These are phyloP conservation scores for Cicer yamashitae DNA, from an alignment of 306 rosid genomes.

Conservation along the genomic window DNA sequence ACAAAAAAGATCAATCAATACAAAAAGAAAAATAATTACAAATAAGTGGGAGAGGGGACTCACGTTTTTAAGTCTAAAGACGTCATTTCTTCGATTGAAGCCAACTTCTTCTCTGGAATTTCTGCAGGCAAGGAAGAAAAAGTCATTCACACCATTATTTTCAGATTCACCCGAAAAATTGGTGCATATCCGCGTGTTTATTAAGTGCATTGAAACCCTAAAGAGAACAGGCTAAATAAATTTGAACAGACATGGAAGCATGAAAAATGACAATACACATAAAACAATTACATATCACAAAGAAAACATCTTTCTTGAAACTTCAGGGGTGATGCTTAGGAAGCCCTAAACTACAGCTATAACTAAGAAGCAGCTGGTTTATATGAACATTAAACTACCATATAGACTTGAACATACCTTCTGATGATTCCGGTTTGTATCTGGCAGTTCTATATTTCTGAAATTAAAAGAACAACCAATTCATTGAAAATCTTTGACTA, in stretches of 20 bases:
- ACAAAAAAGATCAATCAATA: constrained; percentile 5
- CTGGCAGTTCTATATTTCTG: constrained; percentile 98
- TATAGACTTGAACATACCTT: constrained; percentile 60
- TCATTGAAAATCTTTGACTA: constrained; percentile 17
- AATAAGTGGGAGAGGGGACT: constrained; percentile 39
- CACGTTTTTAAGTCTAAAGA: constrained; percentile 77
- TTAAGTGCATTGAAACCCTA: constrained; percentile 29
- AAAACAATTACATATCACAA: constrained; percentile 15
- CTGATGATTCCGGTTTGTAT: constrained; percentile 84
- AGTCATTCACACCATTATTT: constrained; percentile 37
- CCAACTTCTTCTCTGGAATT: constrained; percentile 54
- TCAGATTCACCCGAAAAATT: background rate
- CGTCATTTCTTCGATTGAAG: constrained; percentile 65
- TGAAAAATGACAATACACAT: constrained; percentile 14
- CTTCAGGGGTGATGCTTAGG: background rate
- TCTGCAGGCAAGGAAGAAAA: constrained; percentile 55
- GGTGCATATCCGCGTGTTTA: constrained; percentile 7
- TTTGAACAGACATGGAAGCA: constrained; percentile 2
- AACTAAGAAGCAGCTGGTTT: constrained; percentile 14
- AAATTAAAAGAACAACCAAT: constrained; percentile 35
- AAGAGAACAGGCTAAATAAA: constrained; percentile 19
- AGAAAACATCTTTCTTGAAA: background rate
- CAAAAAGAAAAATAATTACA: background rate
- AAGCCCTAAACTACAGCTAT: constrained; percentile 14
- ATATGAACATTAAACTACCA: constrained; percentile 40